Conservation (phyloP, 139 green algal genomes). For the Diplosphaera chodatii region DNA sequence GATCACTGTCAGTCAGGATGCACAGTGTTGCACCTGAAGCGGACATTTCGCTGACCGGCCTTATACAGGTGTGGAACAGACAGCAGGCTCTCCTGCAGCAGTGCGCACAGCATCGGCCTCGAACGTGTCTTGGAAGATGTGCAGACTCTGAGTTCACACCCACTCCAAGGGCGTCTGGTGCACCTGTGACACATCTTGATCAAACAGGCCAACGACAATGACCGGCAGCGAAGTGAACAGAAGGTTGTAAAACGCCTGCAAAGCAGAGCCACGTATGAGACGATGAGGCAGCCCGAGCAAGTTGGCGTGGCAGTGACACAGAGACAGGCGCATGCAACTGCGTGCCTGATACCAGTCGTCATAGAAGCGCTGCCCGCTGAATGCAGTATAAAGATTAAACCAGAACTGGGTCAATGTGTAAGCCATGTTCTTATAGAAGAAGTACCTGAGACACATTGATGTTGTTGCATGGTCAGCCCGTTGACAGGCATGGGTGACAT, state of each 20-base stretch:
- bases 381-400: constrained; percentile 38
- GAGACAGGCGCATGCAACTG: no score
- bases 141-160: no score
- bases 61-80: constrained; percentile 44
- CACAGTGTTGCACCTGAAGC: no score
- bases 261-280: no score
- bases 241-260: constrained; percentile 50
- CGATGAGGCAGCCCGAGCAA: no score
- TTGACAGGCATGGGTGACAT: not conserved
- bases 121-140: no score
- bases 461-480: no score
- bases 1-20: no score
- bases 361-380: constrained; percentile 34
- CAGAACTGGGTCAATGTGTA: constrained; percentile 40
- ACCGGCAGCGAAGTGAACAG: constrained; percentile 52
- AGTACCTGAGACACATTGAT: constrained; percentile 30
- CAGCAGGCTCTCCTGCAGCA: not conserved
- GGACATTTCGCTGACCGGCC: constrained; percentile 26
- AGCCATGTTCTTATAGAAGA: constrained; percentile 50
- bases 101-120: no score
- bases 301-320: no score
- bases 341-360: constrained; percentile 16
- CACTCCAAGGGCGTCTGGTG: no score
- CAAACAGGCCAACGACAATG: constrained; percentile 46
- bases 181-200: constrained; percentile 44